Evolutionary conservation across 139 green algal species (phyloP), one percentile per base, ranked within the genome.

Genomic region (Tetradesmus obliquus): DNA sequence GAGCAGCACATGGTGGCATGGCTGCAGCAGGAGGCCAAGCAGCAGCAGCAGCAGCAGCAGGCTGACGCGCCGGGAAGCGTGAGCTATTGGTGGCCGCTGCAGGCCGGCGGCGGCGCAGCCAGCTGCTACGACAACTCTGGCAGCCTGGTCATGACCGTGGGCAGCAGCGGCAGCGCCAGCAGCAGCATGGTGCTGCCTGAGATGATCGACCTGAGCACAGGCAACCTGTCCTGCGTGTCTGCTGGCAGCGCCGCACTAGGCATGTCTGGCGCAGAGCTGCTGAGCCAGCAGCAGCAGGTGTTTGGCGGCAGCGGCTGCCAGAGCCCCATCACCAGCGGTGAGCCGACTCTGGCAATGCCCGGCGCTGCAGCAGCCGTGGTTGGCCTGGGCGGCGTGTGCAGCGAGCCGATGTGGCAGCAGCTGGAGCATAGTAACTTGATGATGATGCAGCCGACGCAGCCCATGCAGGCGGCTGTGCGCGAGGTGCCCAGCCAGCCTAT

Each of bases 351-450:
- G 13, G 85, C 60, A 9, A 5, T 82, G 13, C 4, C 85, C 24
- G 60, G 60, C 19, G 69, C 86, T 8, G 86, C 86, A 69, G 86
- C 55, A 54, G 55, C 58, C 1, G 22, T 80, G 60, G 84, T 20
- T 24, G 32, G 32, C 32, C 32, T 45, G 32, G 32, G 32, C 32
- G 60, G 13, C 60, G 55, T n/a, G n/a, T 13, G 10, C 60, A 4
- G n/a, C 13, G 84, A 89, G n/a, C 60, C 60, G 8, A n/a, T 24
- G 20, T 89, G n/a, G 84, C 84, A 89, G 84, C 60, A 79, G 60
- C 81, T 81, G 84, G n/a, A 58, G 60, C 84, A 89, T n/a, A 32
- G 62, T 1, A 90, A 71, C 20, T 19, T 90, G 15, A 84, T 90
- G 86, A 7, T 90, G 86, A 2, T 90, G 71, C 86, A 90, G 71